Evolutionary conservation across 1,284 basidiomycete genomes (phyloP).

Genomic region (Microbotryum saponariae): DNA sequence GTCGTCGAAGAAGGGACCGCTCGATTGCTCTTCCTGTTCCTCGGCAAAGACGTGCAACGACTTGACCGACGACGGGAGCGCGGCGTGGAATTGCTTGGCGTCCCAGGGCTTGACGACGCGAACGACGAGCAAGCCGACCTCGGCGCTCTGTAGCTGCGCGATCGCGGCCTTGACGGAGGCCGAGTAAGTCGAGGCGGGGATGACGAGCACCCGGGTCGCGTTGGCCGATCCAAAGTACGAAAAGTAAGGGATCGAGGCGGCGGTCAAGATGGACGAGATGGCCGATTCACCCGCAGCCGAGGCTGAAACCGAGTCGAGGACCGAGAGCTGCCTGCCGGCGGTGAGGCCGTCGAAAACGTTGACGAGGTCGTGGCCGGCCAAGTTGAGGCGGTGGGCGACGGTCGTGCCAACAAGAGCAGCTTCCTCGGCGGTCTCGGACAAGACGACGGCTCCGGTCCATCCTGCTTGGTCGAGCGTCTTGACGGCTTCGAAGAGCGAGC

Average conservation of each 20-base stretch:
- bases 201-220: slow-evolving; percentile 32
- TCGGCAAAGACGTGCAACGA: slow-evolving; percentile 58
- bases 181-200: slow-evolving; percentile 33
- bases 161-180: slow-evolving; percentile 31
- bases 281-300: background rate
- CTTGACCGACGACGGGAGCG: slow-evolving; percentile 54
- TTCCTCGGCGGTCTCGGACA: slow-evolving; percentile 74
- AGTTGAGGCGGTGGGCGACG: slow-evolving; percentile 52
- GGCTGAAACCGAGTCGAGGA: slow-evolving; percentile 3
- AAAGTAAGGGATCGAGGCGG: slow-evolving; percentile 22
- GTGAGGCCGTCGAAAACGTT: slow-evolving; percentile 72
- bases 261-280: slow-evolving; percentile 16
- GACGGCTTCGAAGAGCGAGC: slow-evolving; percentile 45
- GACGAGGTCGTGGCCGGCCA: slow-evolving; percentile 54
- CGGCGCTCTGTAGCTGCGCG: slow-evolving; percentile 16
- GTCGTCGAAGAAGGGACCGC: slow-evolving; percentile 62
- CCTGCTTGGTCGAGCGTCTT: slow-evolving; percentile 16
- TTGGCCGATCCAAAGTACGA: slow-evolving; percentile 36
- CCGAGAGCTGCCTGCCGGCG: slow-evolving; percentile 52
- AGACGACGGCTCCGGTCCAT: slow-evolving; percentile 58
- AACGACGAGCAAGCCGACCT: slow-evolving; percentile 54
- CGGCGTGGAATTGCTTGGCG: slow-evolving; percentile 51
- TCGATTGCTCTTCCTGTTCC: slow-evolving; percentile 51
- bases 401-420: slow-evolving; percentile 58
- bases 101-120: slow-evolving; percentile 71